Conservation (phyloP, 2,329 filamentous ascomycete genomes). For the Chaetomiaceae sp. region DNA sequence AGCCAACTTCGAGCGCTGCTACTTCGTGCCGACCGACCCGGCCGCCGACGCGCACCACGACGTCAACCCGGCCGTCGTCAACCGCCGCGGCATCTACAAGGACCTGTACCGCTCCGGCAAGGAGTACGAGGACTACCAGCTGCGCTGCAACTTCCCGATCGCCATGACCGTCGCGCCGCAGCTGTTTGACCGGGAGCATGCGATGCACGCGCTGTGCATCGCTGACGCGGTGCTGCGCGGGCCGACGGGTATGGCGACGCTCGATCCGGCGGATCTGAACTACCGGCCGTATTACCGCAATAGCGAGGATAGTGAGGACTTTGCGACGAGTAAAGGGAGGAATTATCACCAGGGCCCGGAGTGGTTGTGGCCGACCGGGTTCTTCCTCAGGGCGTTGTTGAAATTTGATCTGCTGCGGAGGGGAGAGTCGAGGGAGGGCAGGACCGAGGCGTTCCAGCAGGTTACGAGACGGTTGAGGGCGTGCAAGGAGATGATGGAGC, state of each 20-base stretch:
- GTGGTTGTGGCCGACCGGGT: conserved; percentile 96
- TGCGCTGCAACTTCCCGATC: conserved; percentile 89
- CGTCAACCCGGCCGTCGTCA: conserved; percentile 71
- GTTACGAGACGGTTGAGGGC: conserved; percentile 74
- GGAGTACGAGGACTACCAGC: conserved; percentile 95
- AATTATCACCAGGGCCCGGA: conserved; percentile 99
- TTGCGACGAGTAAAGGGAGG: conserved; percentile 84
- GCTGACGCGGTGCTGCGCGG: conserved; percentile 77
- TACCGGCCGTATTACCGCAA: conserved; percentile 95
- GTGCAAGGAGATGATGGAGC: conserved; percentile 77
- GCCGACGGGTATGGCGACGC: conserved; percentile 89
- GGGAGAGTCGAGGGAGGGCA: conserved; percentile 52
- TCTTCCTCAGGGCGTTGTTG: conserved; percentile 85
- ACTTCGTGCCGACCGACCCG: conserved; percentile 69
- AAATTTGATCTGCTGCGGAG: conserved; percentile 80
- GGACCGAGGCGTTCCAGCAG: conserved; percentile 89
- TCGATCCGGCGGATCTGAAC: conserved; percentile 87
- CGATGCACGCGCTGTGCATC: conserved; percentile 70
- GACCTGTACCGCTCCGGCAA: conserved; percentile 91
- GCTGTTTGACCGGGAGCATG: conserved; percentile 74
- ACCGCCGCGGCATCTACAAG: conserved; percentile 95
- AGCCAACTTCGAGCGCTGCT: conserved; percentile 83
- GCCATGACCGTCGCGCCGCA: conserved; percentile 91
- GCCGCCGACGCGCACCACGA: conserved; percentile 72
- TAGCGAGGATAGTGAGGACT: conserved; percentile 85